Conservation (phyloP, 1,284 basidiomycete species). For the Gymnopus androsaceus region DNA sequence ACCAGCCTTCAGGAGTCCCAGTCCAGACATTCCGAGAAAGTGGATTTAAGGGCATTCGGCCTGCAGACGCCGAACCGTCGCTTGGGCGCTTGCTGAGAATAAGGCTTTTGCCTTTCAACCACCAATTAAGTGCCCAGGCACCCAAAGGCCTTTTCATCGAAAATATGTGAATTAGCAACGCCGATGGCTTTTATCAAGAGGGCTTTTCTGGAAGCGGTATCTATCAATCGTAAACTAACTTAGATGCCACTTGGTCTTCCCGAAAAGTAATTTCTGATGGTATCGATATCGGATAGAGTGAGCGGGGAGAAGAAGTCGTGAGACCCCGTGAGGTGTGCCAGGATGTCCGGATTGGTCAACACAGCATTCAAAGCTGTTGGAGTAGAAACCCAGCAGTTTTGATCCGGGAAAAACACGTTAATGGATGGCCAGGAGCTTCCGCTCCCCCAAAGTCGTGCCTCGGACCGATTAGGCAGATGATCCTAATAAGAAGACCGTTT, state of each 20-base stretch:
- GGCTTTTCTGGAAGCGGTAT: conserved; percentile 81
- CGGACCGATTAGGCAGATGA: conserved; percentile 83
- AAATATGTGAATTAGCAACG: conserved; percentile 68
- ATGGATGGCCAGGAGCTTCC: conserved; percentile 80
- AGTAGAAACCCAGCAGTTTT: conserved; percentile 71
- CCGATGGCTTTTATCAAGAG: conserved; percentile 76
- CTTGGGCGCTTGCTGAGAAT: background rate
- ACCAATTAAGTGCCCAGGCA: conserved; percentile 48
- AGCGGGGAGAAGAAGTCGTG: conserved; percentile 65
- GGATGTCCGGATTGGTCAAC: conserved; percentile 83
- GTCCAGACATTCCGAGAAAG: background rate
- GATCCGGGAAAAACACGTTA: conserved; percentile 81
- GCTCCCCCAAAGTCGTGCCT: conserved; percentile 90
- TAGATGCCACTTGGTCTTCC: conserved; percentile 8
- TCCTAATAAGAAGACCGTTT: conserved; percentile 82
- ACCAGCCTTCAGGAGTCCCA: conserved; percentile 8
- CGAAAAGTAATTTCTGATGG: background rate
- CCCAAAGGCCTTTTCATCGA: conserved; percentile 46
- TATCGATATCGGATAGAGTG: conserved; percentile 45
- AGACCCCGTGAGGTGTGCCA: conserved; percentile 76
- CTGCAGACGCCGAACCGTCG: background rate
- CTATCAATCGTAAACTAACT: conserved; percentile 75
- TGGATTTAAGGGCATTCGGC: background rate
- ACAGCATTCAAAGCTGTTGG: conserved; percentile 70
- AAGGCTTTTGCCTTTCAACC: background rate